These are phyloP conservation scores for Pugionium cornutum DNA, from an alignment of 345 rosid species.

Conservation along the genomic window DNA sequence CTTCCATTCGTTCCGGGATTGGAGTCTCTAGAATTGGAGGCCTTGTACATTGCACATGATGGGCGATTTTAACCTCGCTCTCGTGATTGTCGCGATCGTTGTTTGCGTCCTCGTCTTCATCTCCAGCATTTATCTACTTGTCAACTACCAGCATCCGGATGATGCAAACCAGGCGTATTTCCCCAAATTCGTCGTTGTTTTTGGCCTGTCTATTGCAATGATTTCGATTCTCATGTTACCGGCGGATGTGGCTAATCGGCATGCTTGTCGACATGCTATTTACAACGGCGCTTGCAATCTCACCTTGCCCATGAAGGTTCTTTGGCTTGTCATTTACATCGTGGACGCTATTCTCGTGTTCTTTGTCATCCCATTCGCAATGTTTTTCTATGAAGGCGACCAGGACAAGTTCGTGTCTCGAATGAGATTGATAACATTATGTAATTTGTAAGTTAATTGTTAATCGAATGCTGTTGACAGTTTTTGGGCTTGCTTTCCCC, in stretches of 20 bases:
- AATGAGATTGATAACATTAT: background rate
- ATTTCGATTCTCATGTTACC: constrained; percentile 97
- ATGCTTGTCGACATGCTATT: constrained; percentile 88
- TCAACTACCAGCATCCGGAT: constrained; percentile 98
- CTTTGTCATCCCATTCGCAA: constrained; percentile 94
- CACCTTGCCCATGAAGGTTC: constrained; percentile 97
- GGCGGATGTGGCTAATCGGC: constrained; percentile 99
- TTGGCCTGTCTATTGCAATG: constrained; percentile 80
- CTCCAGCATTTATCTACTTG: constrained; percentile 91
- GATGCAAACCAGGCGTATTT: constrained; percentile 98
- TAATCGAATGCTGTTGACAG: constrained; percentile 8
- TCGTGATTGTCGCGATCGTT: constrained; percentile 91
- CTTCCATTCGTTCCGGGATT: constrained; percentile 31
- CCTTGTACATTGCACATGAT: constrained; percentile 38
- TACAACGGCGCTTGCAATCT: constrained; percentile 95
- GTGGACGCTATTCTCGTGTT: constrained; percentile 87
- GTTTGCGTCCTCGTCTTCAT: constrained; percentile 84
- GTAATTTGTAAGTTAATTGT: background rate
- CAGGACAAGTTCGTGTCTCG: constrained; percentile 82
- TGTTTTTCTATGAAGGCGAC: constrained; percentile 99
- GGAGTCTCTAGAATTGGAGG: constrained; percentile 30
- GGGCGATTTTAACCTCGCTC: constrained; percentile 99
- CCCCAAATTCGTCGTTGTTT: constrained; percentile 95
- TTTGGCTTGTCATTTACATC: constrained; percentile 90
- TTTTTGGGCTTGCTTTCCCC: constrained; percentile 14